Evolutionary conservation across 2,329 filamentous ascomycete genomes (phyloP).

Genomic region (Xylaria sp.): DNA sequence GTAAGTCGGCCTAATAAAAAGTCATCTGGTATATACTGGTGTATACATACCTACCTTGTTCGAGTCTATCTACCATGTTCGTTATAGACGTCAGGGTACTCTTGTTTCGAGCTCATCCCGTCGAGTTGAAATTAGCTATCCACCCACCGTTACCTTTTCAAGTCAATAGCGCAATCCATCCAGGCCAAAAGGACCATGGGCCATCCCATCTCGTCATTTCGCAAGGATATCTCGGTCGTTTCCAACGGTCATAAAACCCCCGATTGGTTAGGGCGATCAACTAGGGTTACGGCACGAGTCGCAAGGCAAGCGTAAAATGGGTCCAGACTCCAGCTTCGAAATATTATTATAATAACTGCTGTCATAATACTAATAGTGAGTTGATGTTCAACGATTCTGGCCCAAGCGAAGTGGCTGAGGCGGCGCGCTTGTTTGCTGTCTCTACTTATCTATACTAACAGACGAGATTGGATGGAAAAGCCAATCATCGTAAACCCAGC

Average conservation of each 20-base stretch:
- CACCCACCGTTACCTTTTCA: slow-evolving; percentile 26
- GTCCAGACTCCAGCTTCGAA: slow-evolving; percentile 11
- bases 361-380: background rate
- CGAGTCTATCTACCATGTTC: background rate
- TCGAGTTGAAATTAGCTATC: slow-evolving; percentile 30
- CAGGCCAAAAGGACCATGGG: slow-evolving; percentile 5
- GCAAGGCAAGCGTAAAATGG: background rate
- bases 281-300: slow-evolving; percentile 13
- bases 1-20: background rate
- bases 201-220: slow-evolving; percentile 18
- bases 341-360: background rate
- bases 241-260: slow-evolving; percentile 33
- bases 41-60: slow-evolving; percentile 3
- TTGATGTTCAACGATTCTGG: background rate
- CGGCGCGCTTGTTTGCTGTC: slow-evolving; percentile 5
- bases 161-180: slow-evolving; percentile 29
- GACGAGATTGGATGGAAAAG: slow-evolving; percentile 3
- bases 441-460: background rate
- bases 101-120: slow-evolving; percentile 10
- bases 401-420: slow-evolving; percentile 12
- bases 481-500: slow-evolving; percentile 2
- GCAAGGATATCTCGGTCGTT: slow-evolving; percentile 30
- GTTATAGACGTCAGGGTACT: background rate
- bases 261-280: slow-evolving; percentile 34
- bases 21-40: background rate